Conservation (phyloP, 2,329 filamentous ascomycete genomes). For the Cytospora mali region DNA sequence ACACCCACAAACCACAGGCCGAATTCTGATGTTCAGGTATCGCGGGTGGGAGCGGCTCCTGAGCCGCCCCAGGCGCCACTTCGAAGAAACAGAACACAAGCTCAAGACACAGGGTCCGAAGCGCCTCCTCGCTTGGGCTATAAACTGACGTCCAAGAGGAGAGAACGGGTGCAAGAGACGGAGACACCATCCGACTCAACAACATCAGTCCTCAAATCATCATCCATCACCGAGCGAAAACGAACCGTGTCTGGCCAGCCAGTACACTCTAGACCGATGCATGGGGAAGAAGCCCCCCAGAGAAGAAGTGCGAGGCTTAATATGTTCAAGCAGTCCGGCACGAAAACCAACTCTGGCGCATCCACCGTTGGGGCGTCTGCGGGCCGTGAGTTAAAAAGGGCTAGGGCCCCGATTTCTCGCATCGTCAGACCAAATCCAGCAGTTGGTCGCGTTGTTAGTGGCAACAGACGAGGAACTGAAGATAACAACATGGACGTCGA, state of each 20-base stretch:
- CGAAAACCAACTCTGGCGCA: slow-evolving; percentile 62
- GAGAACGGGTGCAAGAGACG: slow-evolving; percentile 43
- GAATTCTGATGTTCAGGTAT: slow-evolving; percentile 40
- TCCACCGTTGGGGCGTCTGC: slow-evolving; percentile 61
- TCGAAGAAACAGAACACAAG: slow-evolving; percentile 57
- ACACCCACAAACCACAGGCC: slow-evolving; percentile 60
- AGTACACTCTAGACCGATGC: slow-evolving; percentile 53
- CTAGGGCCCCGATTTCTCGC: slow-evolving; percentile 71
- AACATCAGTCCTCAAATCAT: slow-evolving; percentile 42
- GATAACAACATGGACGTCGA: slow-evolving; percentile 72
- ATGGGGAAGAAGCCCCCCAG: slow-evolving; percentile 64
- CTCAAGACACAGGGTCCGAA: slow-evolving; percentile 56
- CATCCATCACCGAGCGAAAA: slow-evolving; percentile 69
- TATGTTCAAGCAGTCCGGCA: slow-evolving; percentile 68
- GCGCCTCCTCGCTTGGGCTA: slow-evolving; percentile 68
- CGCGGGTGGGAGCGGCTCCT: slow-evolving; percentile 37
- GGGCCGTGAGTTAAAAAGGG: slow-evolving; percentile 79
- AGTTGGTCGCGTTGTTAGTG: slow-evolving; percentile 85
- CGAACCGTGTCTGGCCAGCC: slow-evolving; percentile 88
- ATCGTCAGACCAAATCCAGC: slow-evolving; percentile 69
- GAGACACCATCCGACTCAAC: slow-evolving; percentile 46
- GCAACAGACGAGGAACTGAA: slow-evolving; percentile 76
- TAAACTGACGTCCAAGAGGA: slow-evolving; percentile 49
- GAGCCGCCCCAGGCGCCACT: slow-evolving; percentile 57
- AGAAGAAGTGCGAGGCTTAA: slow-evolving; percentile 73